Conservation (phyloP, 345 rosid species). For the Citrus sinensis region DVS_A1.0 CM039163.1:4945001-4945500, state of each 20-base stretch:
- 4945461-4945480: conserved; percentile 76
- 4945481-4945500: conserved; percentile 59
- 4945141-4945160: too few species aligned
- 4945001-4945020: neutral
- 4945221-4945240: neutral
- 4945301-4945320: conserved; percentile 87
- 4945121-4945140: too few species aligned
- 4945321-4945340: conserved; percentile 84
- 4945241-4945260: conserved; percentile 41
- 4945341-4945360: conserved; percentile 38
- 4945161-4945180: too few species aligned
- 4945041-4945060: neutral
- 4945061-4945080: neutral
- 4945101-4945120: too few species aligned
- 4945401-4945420: neutral
- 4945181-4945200: too few species aligned
- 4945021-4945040: neutral
- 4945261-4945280: conserved; percentile 85
- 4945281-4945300: conserved; percentile 72
- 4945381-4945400: neutral
- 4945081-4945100: neutral
- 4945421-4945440: conserved; percentile 78
- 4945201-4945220: neutral
- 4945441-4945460: conserved; percentile 83
- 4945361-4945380: neutral